Base-by-base conservation (phyloP, 352 stramenopile species). In the Pythium insidiosum region DNA sequence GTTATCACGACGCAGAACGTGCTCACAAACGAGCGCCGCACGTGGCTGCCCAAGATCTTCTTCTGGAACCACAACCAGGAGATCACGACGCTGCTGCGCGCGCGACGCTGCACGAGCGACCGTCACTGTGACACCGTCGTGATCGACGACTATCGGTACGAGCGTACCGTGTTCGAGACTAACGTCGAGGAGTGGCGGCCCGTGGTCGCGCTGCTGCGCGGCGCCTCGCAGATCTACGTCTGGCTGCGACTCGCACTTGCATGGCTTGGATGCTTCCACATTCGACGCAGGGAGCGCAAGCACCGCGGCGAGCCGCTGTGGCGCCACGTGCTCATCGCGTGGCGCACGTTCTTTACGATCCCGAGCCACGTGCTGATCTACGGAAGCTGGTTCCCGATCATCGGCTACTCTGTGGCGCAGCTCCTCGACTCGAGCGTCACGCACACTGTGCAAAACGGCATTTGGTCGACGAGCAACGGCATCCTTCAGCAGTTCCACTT, bases 301-400 rank as follows among this genome's bases (percentile, higher is more conserved):
- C 15, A 45, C 18, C 20, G 25, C 34, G 9, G n/a, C 7, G 4
- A 22, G n/a, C 16, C 23, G 3, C 15, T 38, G 36, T 31, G 6
- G 10, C 5, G 19, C 6, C 21, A 25, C 11, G n/a, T 9, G 19
- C 24, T 31, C 36, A 16, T 16, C 16, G 33, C 34, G 24, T 6
- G 43, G 13, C 6, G 3, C 11, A 57, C 48, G 22, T 13, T 63
- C 6, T 29, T 46, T 6, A 38, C 31, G 31, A 47, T 64, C 19
- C 50, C 56, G 13, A 34, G 38, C 29, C 56, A 64, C 25, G 22
- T 47, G 1, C 22, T 64, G 2, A 41, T 56, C 4, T 64, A 66
- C 54, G 40, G 43, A 18, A 65, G 53, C 23, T 68, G 58, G 58
- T 25, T 61, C n/a, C 62, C 62, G 2, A 30, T 72, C 16, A n/a